These are phyloP conservation scores for Elongisporangium senticosum DNA, from an alignment of 352 stramenopile genomes.

Conservation along the genomic window DNA sequence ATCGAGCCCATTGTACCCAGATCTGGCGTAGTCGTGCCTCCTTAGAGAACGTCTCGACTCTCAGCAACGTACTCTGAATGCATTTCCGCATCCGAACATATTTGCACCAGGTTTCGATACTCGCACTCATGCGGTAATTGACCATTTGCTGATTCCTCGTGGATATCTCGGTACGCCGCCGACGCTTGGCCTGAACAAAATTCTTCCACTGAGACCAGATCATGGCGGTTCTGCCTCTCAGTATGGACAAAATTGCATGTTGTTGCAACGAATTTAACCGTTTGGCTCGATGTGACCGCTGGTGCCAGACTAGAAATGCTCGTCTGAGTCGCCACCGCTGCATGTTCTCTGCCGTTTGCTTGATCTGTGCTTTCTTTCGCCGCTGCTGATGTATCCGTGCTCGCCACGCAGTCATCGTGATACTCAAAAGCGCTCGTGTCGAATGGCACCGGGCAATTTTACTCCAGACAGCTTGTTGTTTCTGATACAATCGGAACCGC, in stretches of 20 bases:
- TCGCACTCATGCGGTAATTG: slow-evolving; percentile 12
- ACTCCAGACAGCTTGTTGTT: background rate
- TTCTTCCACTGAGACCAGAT: slow-evolving; percentile 6
- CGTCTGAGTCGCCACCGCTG: slow-evolving; percentile 4
- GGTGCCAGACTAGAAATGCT: slow-evolving; percentile 4
- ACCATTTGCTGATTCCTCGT: background rate
- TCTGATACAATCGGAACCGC: background rate
- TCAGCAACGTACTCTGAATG: slow-evolving; percentile 12
- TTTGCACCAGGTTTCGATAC: slow-evolving; percentile 18
- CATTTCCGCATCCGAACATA: slow-evolving; percentile 14
- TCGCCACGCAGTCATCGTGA: background rate
- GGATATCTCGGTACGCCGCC: background rate
- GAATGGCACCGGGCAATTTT: background rate
- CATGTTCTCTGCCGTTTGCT: background rate
- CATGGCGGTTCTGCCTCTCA: background rate
- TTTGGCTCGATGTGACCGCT: background rate
- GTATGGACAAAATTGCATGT: background rate
- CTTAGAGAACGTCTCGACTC: slow-evolving; percentile 10
- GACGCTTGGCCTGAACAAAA: background rate
- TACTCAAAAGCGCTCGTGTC: background rate
- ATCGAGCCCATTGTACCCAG: slow-evolving; percentile 27
- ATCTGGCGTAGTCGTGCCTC: slow-evolving; percentile 7
- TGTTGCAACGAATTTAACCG: background rate
- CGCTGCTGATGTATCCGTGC: background rate
- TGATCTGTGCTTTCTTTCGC: background rate